Evolutionary conservation across 2,329 filamentous ascomycete genomes (phyloP).

Genomic region (Sporothrix dimorphospora): DNA sequence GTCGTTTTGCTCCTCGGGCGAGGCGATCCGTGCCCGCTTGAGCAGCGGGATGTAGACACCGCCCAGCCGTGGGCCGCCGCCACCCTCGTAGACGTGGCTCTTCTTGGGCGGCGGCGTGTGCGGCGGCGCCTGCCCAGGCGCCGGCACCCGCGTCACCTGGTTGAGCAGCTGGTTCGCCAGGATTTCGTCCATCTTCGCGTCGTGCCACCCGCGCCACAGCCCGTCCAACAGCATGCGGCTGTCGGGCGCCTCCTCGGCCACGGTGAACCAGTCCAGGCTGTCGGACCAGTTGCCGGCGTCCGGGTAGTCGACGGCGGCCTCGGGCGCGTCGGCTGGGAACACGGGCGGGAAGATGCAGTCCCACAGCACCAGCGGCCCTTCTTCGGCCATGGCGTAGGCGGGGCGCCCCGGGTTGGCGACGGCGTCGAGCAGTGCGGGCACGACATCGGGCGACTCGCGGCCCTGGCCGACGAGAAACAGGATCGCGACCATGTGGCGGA

Average conservation of each 20-base stretch:
- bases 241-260: constrained; percentile 65
- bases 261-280: constrained; percentile 75
- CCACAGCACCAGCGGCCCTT: constrained; percentile 91
- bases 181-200: constrained; percentile 86
- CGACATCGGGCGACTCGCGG: constrained; percentile 73
- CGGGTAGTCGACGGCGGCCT: constrained; percentile 15
- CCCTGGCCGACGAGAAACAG: constrained; percentile 93
- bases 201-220: constrained; percentile 82
- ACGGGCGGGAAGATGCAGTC: constrained; percentile 82
- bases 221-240: constrained; percentile 68
- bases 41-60: constrained; percentile 61
- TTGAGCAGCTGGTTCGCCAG: constrained; percentile 75
- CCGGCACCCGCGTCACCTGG: constrained; percentile 47
- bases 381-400: constrained; percentile 86
- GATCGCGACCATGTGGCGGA: constrained; percentile 88
- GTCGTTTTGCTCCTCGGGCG: constrained; percentile 61
- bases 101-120: constrained; percentile 38
- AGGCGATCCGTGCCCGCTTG: constrained; percentile 52
- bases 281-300: constrained; percentile 54
- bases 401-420: constrained; percentile 73
- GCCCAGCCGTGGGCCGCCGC: constrained; percentile 52
- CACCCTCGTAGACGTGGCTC: constrained; percentile 58
- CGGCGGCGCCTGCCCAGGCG: constrained; percentile 44
- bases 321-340: constrained; percentile 11
- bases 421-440: constrained; percentile 77